Evolutionary conservation across 1,139 yeast genomes (phyloP).

Genomic region (Torulaspora globosa): DNA sequence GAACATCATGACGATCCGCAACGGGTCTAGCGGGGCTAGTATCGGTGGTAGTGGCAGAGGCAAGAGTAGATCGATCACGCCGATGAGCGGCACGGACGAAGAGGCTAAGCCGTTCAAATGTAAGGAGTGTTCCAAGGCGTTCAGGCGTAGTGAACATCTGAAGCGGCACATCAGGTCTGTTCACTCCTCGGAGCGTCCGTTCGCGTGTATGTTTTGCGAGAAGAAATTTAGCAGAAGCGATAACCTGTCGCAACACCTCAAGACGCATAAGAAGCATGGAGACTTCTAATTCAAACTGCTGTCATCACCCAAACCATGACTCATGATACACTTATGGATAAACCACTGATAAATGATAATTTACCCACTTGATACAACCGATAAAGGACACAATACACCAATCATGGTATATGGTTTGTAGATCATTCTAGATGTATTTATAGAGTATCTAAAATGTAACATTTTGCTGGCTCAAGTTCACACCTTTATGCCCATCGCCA

Average conservation of each 20-base stretch:
- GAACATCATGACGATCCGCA: slow-evolving; percentile 14
- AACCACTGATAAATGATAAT: slow-evolving; percentile 5
- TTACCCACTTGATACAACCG: not conserved
- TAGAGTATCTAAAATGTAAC: slow-evolving; percentile 7
- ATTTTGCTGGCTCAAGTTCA: slow-evolving; percentile 5
- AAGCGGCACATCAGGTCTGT: slow-evolving; percentile 73
- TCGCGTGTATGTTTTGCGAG: slow-evolving; percentile 63
- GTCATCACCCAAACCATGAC: slow-evolving; percentile 1
- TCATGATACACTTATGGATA: slow-evolving; percentile 4
- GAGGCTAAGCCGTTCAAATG: slow-evolving; percentile 41
- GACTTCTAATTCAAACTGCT: slow-evolving; percentile 23
- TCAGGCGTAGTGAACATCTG: slow-evolving; percentile 75
- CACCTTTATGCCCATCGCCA: not conserved
- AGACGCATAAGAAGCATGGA: slow-evolving; percentile 51
- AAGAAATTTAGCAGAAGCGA: slow-evolving; percentile 76
- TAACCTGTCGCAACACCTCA: slow-evolving; percentile 72
- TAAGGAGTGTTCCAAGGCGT: slow-evolving; percentile 41
- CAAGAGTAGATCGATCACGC: slow-evolving; percentile 24
- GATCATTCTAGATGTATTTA: slow-evolving; percentile 6
- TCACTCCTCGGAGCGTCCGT: slow-evolving; percentile 64
- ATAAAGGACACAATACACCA: not conserved
- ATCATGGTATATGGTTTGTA: not conserved
- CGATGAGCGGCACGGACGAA: slow-evolving; percentile 29
- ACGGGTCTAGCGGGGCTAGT: slow-evolving; percentile 8
- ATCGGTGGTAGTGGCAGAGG: slow-evolving; percentile 5